phyloP scores from a whole-genome alignment of 139 green algal species.

The Pleodorina starrii region DNA sequence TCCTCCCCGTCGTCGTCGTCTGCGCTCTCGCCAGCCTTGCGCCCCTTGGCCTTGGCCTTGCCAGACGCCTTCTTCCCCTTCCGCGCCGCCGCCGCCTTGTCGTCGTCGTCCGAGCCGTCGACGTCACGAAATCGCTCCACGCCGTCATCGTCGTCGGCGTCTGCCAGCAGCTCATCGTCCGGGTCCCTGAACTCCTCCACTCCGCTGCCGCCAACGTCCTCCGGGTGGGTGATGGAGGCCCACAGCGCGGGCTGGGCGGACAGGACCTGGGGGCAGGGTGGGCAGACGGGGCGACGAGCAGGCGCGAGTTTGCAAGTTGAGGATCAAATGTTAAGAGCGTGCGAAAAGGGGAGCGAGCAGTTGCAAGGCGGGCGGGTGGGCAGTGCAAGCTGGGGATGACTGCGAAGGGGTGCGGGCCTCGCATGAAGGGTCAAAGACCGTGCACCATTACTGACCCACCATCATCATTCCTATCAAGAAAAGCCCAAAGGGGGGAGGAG shows the following conservation, averaged over 20 bases:
- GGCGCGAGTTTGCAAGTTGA: no score
- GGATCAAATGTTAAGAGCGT: no score
- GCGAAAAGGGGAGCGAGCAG: no score
- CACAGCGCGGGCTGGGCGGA: slow-evolving; percentile 81
- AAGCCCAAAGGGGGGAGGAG: no score
- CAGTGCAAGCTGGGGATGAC: no score
- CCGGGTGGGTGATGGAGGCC: slow-evolving; percentile 83
- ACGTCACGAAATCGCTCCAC: slow-evolving; percentile 9
- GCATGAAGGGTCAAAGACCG: no score
- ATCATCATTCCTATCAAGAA: no score
- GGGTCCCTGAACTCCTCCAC: slow-evolving; percentile 80
- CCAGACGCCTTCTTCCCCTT: slow-evolving; percentile 1
- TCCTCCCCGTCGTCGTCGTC: not conserved
- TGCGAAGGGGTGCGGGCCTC: no score
- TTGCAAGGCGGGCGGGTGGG: no score
- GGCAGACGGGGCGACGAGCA: no score
- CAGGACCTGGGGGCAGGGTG: slow-evolving; percentile 52
- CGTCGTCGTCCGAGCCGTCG: slow-evolving; percentile 37
- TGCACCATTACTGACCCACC: no score
- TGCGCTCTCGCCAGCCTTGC: not conserved
- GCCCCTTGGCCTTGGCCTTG: slow-evolving; percentile 9
- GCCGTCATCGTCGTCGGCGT: slow-evolving; percentile 16
- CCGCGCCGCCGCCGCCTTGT: not conserved
- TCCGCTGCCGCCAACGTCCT: slow-evolving; percentile 71
- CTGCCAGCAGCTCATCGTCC: not conserved